A percentile compares a stretch with the other conserved stretches of the same genome.
Conservation (phyloP, 2,329 filamentous ascomycete species). For the Fusarium sp. region DNA sequence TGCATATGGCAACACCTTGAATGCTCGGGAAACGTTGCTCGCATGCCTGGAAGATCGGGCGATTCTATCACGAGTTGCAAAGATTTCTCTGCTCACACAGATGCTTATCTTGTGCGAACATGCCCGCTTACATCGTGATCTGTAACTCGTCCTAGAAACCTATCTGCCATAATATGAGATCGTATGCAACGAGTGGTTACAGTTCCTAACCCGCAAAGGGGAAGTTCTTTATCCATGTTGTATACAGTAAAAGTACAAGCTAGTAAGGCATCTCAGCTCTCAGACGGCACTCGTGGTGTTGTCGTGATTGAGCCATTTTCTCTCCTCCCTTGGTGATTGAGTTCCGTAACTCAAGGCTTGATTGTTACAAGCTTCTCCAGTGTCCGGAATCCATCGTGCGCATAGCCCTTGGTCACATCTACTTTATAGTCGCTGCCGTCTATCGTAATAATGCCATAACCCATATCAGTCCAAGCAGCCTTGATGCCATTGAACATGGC, state of each 20-base stretch:
- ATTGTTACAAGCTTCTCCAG: conserved; percentile 63
- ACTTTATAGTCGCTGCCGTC: conserved; percentile 63
- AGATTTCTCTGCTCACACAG: conserved; percentile 4
- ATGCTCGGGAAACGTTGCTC: conserved; percentile 9
- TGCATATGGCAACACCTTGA: conserved; percentile 19
- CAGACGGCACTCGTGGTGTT: not conserved
- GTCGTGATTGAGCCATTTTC: not conserved
- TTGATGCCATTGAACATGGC: conserved; percentile 57
- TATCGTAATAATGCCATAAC: conserved; percentile 62
- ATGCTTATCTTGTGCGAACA: not conserved
- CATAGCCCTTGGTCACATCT: conserved; percentile 65
- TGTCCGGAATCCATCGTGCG: conserved; percentile 66
- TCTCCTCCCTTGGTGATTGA: not conserved
- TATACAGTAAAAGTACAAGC: conserved; percentile 39
- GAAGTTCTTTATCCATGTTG: conserved; percentile 7
- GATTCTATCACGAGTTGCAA: conserved; percentile 26
- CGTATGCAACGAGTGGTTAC: not conserved
- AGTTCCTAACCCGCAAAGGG: not conserved
- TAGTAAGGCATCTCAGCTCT: conserved; percentile 11
- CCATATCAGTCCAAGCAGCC: conserved; percentile 64
- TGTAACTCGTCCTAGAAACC: not conserved
- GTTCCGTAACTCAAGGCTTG: conserved; percentile 24
- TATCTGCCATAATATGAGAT: not conserved
- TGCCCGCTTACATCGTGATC: not conserved
- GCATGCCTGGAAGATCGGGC: conserved; percentile 17